Percentiles rank a stretch among this genome's conserved stretches.
Conservation (phyloP, 441 rosid species). For the Theobroma grandiflorum region DNA sequence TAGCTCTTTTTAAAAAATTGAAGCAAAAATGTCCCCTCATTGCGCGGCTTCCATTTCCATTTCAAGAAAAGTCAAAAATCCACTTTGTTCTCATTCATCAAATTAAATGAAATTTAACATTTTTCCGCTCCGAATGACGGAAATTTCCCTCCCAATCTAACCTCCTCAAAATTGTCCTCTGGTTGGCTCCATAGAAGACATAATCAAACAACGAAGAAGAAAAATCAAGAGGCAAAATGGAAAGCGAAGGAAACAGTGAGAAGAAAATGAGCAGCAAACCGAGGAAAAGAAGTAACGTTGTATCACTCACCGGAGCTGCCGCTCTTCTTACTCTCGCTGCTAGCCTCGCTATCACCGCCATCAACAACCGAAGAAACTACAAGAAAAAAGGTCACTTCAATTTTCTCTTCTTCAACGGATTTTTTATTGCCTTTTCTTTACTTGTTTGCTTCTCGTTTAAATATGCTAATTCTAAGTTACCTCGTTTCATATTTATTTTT, state of each 20-base stretch:
- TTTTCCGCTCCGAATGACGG: constrained; percentile 6
- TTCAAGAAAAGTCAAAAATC: background rate
- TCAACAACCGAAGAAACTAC: constrained; percentile 56
- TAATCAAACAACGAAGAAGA: background rate
- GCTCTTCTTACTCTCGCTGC: constrained; percentile 72
- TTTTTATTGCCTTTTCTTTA: background rate
- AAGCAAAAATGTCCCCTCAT: background rate
- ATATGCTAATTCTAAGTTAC: background rate
- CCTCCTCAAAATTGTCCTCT: constrained; percentile 8
- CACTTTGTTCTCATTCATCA: background rate
- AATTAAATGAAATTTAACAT: background rate
- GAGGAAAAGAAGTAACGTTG: constrained; percentile 47
- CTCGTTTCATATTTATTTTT: background rate
- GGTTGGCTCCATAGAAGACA: constrained; percentile 37
- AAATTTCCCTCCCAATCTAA: constrained; percentile 56
- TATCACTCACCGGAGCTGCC: constrained; percentile 80
- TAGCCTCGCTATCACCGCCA: constrained; percentile 69
- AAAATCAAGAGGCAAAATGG: constrained; percentile 32
- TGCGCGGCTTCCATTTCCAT: constrained; percentile 1
- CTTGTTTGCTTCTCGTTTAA: constrained; percentile 9
- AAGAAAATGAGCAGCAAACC: constrained; percentile 39
- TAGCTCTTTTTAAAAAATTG: background rate
- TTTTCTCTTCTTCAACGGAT: background rate
- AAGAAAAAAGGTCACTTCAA: constrained; percentile 60
- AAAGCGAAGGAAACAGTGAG: constrained; percentile 45